Evolutionary conservation across 305 asterid species (phyloP).

Genomic region (Plantago lanceolata): DNA sequence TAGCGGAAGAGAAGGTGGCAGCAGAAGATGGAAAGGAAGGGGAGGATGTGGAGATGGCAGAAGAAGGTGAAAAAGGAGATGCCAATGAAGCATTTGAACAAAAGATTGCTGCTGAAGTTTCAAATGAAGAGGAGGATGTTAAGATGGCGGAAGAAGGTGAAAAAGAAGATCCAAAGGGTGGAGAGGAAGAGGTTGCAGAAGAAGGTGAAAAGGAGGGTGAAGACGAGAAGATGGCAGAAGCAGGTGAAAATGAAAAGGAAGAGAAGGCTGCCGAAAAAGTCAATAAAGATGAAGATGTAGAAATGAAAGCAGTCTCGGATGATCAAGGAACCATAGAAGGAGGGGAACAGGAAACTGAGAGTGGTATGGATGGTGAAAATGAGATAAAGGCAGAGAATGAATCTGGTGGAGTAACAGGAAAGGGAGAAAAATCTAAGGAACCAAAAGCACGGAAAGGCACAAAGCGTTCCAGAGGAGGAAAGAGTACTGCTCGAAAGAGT

Average conservation of each 20-base stretch:
- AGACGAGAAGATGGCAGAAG: constrained; percentile 12
- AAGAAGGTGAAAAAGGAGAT: constrained; percentile 1
- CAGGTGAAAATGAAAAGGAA: constrained; percentile 17
- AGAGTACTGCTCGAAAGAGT: constrained; percentile 33
- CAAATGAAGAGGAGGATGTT: neutral
- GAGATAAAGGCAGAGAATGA: constrained; percentile 24
- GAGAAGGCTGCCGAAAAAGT: constrained; percentile 14
- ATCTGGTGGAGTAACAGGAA: constrained; percentile 28
- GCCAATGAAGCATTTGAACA: constrained; percentile 5
- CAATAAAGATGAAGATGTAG: constrained; percentile 1
- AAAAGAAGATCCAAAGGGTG: constrained; percentile 2
- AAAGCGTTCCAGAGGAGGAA: constrained; percentile 43
- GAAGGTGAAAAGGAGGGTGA: too few relatives aligned
- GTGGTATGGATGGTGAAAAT: constrained; percentile 25
- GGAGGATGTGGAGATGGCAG: constrained; percentile 20
- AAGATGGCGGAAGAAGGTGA: constrained; percentile 5
- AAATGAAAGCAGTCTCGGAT: constrained; percentile 6
- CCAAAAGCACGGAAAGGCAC: constrained; percentile 29
- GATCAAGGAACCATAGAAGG: constrained; percentile 21
- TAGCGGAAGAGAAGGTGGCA: constrained; percentile 26
- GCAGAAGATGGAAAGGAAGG: constrained; percentile 24
- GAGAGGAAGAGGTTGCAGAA: too few relatives aligned
- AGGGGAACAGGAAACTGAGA: constrained; percentile 24
- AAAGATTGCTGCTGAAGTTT: neutral
- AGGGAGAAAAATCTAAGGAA: constrained; percentile 35